Evolutionary conservation across 2,329 filamentous ascomycete species (phyloP).

Genomic region (Trichoderma atrobrunneum): DNA sequence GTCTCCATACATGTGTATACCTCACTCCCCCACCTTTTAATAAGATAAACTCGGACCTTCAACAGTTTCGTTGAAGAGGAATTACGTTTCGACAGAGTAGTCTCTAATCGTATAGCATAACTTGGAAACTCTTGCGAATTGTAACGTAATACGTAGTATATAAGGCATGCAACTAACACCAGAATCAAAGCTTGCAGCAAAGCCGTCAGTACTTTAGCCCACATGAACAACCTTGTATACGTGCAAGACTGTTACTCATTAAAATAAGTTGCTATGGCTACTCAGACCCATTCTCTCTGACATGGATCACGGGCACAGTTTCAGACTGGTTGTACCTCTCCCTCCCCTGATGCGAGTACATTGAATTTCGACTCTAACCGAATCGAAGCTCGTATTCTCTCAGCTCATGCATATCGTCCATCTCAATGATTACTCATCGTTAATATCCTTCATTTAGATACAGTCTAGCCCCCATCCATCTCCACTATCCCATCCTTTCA

Average conservation of each 20-base stretch:
- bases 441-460: neutral
- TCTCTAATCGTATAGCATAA: neutral
- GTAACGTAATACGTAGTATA: neutral
- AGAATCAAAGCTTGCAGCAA: neutral
- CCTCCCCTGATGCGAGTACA: neutral
- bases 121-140: neutral
- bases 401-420: no score
- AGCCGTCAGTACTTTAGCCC: neutral
- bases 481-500: neutral
- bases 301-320: neutral
- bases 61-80: neutral
- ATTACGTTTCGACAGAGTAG: neutral
- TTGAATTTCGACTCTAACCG: neutral
- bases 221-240: neutral
- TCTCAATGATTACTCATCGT: neutral
- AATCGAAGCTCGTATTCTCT: neutral
- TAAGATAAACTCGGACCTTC: neutral
- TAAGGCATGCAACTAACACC: neutral
- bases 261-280: no score
- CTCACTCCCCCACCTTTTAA: neutral
- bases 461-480: neutral
- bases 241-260: no score
- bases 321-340: neutral
- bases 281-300: no score
- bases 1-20: neutral